Evolutionary conservation across 2,329 filamentous ascomycete species (phyloP).

Genomic region (Phyllosticta ampelicida): DNA sequence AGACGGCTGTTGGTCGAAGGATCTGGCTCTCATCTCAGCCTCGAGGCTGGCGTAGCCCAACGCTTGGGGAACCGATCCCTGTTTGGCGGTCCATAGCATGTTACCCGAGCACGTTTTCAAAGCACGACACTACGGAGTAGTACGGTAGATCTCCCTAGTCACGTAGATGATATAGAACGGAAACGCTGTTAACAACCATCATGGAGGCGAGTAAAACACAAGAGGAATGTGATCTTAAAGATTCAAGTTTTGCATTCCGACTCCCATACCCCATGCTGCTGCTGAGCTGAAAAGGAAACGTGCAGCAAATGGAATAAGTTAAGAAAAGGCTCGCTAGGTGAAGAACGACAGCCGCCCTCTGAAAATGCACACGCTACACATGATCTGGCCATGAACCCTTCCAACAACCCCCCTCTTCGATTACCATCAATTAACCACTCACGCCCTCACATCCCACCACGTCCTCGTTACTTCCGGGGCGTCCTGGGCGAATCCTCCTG

Average conservation of each 20-base stretch:
- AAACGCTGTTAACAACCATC: not conserved
- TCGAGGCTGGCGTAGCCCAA: not conserved
- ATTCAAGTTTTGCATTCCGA: not conserved
- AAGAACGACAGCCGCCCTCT: not conserved
- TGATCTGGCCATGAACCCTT: not conserved
- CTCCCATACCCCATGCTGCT: not conserved
- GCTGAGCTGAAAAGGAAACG: not conserved
- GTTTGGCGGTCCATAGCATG: not conserved
- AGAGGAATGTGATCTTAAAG: not conserved
- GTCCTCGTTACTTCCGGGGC: not conserved
- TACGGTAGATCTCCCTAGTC: not conserved
- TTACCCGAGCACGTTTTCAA: not conserved
- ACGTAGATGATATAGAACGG: not conserved
- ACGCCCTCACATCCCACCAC: not conserved
- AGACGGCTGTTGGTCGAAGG: not conserved
- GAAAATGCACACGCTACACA: not conserved
- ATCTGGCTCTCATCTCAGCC: not conserved
- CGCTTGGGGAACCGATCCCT: not conserved
- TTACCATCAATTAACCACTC: too few relatives aligned
- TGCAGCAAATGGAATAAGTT: not conserved
- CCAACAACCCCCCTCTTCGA: not conserved
- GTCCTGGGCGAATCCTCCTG: not conserved
- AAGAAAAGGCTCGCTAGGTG: not conserved
- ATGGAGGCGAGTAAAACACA: not conserved
- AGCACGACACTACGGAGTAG: not conserved